Evolutionary conservation across 345 rosid genomes (phyloP).

Genomic region (Acer saccharum): DNA sequence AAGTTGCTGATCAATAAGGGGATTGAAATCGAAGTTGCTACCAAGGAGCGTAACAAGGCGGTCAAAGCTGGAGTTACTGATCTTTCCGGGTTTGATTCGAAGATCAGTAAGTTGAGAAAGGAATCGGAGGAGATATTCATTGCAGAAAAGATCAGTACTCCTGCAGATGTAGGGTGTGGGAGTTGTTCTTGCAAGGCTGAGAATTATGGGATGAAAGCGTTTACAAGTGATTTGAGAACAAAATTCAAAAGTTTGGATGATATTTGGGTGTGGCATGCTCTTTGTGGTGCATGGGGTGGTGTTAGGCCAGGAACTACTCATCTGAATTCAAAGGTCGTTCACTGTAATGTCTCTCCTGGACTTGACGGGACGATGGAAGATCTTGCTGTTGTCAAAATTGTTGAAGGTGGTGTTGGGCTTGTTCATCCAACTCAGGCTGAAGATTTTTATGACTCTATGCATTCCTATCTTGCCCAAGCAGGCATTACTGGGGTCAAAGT

Average conservation of each 20-base stretch:
- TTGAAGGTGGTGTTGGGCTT: conserved; percentile 79
- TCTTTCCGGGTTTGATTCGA: conserved; percentile 32
- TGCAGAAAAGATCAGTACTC: conserved; percentile 22
- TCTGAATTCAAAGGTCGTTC: conserved; percentile 49
- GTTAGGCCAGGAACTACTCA: conserved; percentile 62
- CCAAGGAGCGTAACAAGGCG: conserved; percentile 49
- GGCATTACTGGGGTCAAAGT: conserved; percentile 83
- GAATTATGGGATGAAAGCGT: conserved; percentile 54
- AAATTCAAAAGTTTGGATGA: conserved; percentile 69
- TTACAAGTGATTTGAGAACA: conserved; percentile 63
- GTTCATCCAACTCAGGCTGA: conserved; percentile 68
- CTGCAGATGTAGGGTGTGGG: conserved; percentile 9
- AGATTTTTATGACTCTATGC: conserved; percentile 79
- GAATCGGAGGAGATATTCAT: conserved; percentile 55
- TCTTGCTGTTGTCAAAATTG: conserved; percentile 74
- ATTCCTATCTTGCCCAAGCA: conserved; percentile 64
- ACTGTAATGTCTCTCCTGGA: conserved; percentile 54
- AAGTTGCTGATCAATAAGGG: conserved; percentile 77
- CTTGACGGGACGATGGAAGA: conserved; percentile 66
- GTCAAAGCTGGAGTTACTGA: conserved; percentile 40
- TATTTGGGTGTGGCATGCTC: conserved; percentile 83
- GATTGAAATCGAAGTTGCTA: conserved; percentile 64
- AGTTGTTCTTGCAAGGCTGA: conserved; percentile 30
- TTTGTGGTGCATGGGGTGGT: conserved; percentile 94
- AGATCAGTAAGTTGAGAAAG: conserved; percentile 40